Evolutionary conservation across 129 eudicot genomes (phyloP).

Genomic region (Erigeron canadensis): DNA sequence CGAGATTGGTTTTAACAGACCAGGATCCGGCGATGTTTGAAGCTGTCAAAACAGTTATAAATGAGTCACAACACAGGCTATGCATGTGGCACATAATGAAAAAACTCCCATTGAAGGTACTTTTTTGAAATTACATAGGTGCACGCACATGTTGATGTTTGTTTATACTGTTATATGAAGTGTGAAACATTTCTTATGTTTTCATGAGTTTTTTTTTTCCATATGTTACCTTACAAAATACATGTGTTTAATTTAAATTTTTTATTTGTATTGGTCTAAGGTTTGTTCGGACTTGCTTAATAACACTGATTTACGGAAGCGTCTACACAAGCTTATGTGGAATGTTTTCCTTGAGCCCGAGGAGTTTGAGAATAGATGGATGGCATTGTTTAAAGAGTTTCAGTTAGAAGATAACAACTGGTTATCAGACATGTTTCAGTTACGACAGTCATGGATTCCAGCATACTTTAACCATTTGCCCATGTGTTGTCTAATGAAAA

Average conservation of each 20-base stretch:
- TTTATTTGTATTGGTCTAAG: neutral
- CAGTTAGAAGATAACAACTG: neutral
- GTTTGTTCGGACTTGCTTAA: neutral
- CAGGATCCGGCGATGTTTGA: neutral
- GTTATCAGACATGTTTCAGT: neutral
- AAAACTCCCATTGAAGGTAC: neutral
- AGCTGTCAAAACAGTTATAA: neutral
- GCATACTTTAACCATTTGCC: neutral
- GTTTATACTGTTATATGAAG: no score
- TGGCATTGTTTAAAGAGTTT: neutral
- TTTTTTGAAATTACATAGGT: neutral
- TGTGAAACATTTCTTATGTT: no score
- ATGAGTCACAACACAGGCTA: neutral
- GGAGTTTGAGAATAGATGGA: neutral
- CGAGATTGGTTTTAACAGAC: neutral
- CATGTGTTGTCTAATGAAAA: neutral
- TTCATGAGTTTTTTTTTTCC: no score
- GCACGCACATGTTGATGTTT: no score
- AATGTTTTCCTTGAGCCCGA: neutral
- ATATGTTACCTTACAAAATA: no score
- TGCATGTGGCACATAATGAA: neutral
- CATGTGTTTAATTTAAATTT: neutral
- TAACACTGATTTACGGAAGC: neutral
- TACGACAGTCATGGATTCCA: neutral
- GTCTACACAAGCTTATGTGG: slow-evolving; percentile 9